Conservation (phyloP, 352 stramenopile genomes). For the Phytophthora vignae region DNA sequence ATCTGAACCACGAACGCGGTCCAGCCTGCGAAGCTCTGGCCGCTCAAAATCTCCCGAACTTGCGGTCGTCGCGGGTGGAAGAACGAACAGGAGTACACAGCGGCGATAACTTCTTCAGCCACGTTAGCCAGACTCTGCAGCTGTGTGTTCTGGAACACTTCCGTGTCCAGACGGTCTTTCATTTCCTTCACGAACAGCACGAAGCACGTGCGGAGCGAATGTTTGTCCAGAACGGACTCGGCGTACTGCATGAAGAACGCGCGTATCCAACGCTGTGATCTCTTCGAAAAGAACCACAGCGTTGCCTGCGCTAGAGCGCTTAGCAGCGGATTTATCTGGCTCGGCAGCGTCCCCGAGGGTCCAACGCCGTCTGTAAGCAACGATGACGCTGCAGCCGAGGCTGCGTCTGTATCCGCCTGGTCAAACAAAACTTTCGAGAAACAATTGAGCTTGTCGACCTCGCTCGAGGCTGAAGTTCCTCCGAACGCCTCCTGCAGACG, state of each 20-base stretch:
- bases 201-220: slow-evolving; percentile 41
- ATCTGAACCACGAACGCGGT: slow-evolving; percentile 57
- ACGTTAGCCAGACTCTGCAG: slow-evolving; percentile 42
- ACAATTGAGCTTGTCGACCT: not conserved
- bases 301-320: slow-evolving; percentile 40
- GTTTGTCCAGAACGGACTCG: slow-evolving; percentile 38
- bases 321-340: slow-evolving; percentile 44
- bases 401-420: not conserved
- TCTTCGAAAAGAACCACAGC: slow-evolving; percentile 52
- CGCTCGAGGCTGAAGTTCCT: not conserved
- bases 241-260: slow-evolving; percentile 43
- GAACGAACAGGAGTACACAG: slow-evolving; percentile 53
- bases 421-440: not conserved
- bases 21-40: slow-evolving; percentile 51
- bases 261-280: slow-evolving; percentile 44
- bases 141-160: slow-evolving; percentile 44
- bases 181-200: slow-evolving; percentile 39
- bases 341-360: slow-evolving; percentile 13
- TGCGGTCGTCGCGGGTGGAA: slow-evolving; percentile 47
- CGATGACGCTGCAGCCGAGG: not conserved
- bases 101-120: slow-evolving; percentile 57
- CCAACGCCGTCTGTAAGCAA: not conserved
- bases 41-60: slow-evolving; percentile 50
- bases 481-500: not conserved
- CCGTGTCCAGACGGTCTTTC: slow-evolving; percentile 44